Percentiles rank a stretch among this genome's conserved stretches.
These are phyloP conservation scores for Ophiocordyceps robertsii DNA, from an alignment of 2,329 filamentous ascomycete genomes.

Conservation along the genomic window DNA sequence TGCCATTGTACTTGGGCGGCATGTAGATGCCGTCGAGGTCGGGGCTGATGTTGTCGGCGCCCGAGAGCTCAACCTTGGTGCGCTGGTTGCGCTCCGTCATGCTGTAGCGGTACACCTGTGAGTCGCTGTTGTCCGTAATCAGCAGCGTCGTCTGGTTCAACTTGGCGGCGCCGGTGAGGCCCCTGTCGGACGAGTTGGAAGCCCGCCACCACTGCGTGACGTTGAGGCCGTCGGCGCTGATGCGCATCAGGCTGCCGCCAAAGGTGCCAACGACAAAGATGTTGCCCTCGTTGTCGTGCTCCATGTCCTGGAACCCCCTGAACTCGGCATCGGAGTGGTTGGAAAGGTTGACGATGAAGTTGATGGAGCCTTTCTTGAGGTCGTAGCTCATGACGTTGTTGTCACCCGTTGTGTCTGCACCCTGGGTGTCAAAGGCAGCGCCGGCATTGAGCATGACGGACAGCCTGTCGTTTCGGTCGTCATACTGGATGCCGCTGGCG, in stretches of 20 bases:
- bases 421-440: background rate
- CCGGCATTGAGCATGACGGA: background rate
- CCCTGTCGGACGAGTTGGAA: background rate
- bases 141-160: background rate
- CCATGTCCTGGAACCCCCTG: background rate
- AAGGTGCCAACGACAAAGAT: background rate
- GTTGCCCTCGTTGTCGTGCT: background rate
- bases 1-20: background rate
- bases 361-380: background rate
- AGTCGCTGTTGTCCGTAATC: background rate
- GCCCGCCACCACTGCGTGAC: background rate
- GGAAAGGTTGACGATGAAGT: background rate
- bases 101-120: background rate
- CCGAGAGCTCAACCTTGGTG: background rate
- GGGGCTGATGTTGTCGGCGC: background rate
- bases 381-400: background rate
- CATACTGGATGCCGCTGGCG: background rate
- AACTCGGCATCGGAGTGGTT: background rate
- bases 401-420: background rate
- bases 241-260: background rate
- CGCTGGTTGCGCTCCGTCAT: background rate
- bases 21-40: background rate
- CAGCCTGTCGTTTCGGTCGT: background rate
- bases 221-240: background rate
- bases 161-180: background rate